These are phyloP conservation scores for Pelargonium hybrid DNA, from an alignment of 441 rosid genomes.

Conservation along the genomic window DNA sequence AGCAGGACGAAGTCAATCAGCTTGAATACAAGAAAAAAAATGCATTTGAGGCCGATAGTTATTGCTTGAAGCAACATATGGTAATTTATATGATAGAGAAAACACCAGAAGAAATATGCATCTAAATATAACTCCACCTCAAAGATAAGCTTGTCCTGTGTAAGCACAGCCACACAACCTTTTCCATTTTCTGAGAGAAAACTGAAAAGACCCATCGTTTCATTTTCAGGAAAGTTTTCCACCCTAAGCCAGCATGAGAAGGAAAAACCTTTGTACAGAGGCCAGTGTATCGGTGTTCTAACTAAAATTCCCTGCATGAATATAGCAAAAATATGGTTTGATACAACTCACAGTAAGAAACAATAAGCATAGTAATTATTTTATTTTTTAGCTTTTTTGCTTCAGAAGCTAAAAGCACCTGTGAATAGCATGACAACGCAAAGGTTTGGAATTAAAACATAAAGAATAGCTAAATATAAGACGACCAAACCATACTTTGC, in stretches of 20 bases:
- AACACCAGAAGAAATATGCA: background rate
- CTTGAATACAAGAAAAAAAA: background rate
- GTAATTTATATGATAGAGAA: background rate
- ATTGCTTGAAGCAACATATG: background rate
- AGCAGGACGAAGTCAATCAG: constrained; percentile 9
- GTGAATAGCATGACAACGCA: no score
- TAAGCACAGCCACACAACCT: constrained; percentile 79
- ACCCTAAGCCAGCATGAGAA: constrained; percentile 98
- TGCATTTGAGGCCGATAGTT: background rate
- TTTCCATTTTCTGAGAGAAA: constrained; percentile 85
- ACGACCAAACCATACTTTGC: background rate
- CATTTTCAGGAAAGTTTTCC: constrained; percentile 70
- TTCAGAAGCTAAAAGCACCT: no score
- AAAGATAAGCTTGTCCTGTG: constrained; percentile 61
- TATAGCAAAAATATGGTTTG: constrained; percentile 6
- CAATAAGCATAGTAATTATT: background rate
- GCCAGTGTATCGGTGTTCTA: constrained; percentile 90
- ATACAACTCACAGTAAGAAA: background rate
- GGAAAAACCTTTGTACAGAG: constrained; percentile 86
- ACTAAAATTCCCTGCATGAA: constrained; percentile 65
- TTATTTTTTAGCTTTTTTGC: background rate
- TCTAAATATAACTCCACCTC: constrained; percentile 41
- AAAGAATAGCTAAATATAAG: background rate
- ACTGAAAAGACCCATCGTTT: constrained; percentile 84
- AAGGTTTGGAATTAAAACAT: no score